phyloP scores from a whole-genome alignment of 106 monocot species.

The Narthecium ossifragum region DNA sequence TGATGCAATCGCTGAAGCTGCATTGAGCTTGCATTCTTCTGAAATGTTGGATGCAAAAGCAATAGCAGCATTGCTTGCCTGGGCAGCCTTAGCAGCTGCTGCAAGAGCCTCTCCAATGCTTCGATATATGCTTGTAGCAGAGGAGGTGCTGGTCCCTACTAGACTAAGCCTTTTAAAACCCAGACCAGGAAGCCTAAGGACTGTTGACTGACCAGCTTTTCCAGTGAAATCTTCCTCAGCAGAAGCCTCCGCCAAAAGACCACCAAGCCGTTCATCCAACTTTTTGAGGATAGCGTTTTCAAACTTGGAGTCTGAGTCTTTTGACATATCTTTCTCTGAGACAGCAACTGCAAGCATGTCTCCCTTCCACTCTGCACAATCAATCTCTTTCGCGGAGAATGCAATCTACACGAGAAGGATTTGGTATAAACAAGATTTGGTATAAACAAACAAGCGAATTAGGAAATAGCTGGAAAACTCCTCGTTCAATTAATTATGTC shows the following conservation, averaged over 20 bases:
- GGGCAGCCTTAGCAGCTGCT: constrained; percentile 55
- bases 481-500: background rate
- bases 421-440: background rate
- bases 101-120: constrained; percentile 83
- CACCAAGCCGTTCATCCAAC: constrained; percentile 65
- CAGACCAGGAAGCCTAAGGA: constrained; percentile 73
- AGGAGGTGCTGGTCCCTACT: constrained; percentile 54
- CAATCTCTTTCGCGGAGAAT: constrained; percentile 73
- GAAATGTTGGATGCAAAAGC: constrained; percentile 54
- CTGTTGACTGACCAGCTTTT: constrained; percentile 73
- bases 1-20: constrained; percentile 76
- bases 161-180: constrained; percentile 75
- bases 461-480: background rate
- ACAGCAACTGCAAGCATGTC: constrained; percentile 85
- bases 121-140: constrained; percentile 26
- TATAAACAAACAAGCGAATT: background rate
- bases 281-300: constrained; percentile 67
- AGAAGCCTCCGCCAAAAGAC: constrained; percentile 66
- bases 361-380: constrained; percentile 82
- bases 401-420: constrained; percentile 40
- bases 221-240: constrained; percentile 91
- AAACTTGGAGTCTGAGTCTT: constrained; percentile 74
- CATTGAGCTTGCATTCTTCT: constrained; percentile 42
- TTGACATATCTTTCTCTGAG: constrained; percentile 81
- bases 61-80: constrained; percentile 71